These are phyloP conservation scores for Noccaea caerulescens DNA, from an alignment of 345 rosid genomes.

Conservation along the genomic window DNA sequence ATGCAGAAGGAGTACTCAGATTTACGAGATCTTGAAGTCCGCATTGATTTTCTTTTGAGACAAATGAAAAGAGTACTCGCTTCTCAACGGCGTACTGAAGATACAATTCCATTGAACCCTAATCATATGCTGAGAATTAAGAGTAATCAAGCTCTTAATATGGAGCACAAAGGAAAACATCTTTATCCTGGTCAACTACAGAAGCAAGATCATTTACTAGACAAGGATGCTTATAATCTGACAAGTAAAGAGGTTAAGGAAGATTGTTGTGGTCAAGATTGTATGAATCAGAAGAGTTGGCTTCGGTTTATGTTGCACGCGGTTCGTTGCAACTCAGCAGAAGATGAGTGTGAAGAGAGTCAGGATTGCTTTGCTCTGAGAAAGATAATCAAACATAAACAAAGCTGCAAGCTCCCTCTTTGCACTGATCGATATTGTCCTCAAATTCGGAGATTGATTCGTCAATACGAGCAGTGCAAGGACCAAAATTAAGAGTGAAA, in stretches of 20 bases:
- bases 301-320: slow-evolving; percentile 75
- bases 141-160: slow-evolving; percentile 50
- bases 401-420: slow-evolving; percentile 52
- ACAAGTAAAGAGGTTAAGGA: slow-evolving; percentile 31
- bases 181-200: slow-evolving; percentile 19
- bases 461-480: slow-evolving; percentile 62
- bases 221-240: too few relatives aligned
- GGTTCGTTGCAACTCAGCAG: slow-evolving; percentile 63
- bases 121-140: slow-evolving; percentile 53
- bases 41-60: not conserved
- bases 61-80: not conserved
- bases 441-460: slow-evolving; percentile 57
- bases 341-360: slow-evolving; percentile 61
- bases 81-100: slow-evolving; percentile 18
- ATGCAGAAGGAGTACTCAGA: not conserved
- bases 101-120: not conserved
- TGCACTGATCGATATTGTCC: slow-evolving; percentile 68
- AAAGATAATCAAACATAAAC: slow-evolving; percentile 64
- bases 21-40: not conserved
- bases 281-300: slow-evolving; percentile 65
- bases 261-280: slow-evolving; percentile 22
- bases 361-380: slow-evolving; percentile 53
- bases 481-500: slow-evolving; percentile 20
- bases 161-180: slow-evolving; percentile 51
- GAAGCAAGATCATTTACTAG: too few relatives aligned